Base-by-base conservation (phyloP, 108 stramenopile species). In the Epipyxis sp. region DNA sequence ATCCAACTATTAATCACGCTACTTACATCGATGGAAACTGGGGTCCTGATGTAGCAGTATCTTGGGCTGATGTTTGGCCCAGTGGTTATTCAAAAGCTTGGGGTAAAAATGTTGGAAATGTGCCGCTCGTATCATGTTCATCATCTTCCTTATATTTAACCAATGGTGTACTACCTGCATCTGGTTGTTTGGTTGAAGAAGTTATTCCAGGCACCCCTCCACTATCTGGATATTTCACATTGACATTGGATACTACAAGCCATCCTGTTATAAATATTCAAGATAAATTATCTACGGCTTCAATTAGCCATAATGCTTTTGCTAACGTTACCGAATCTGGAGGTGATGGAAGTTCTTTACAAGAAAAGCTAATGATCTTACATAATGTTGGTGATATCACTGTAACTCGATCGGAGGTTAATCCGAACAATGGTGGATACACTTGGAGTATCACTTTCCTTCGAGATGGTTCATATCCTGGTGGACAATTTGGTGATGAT, bases 101-200 rank as follows among this genome's bases (percentile, higher is more conserved):
- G 93, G 93, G 93, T 37, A 91, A 87, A 77, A 92, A 93, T 81
- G 89, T 90, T 0, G 93, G 93, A 1, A 79, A 88, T 76, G 65
- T 90, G 40, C 83, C 83, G 32, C 58, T 79, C 25, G 85, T 93
- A 6, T 69, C 68, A 2, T 94, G 93, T 77, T 78, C 86, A 76
- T 58, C 57, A 39, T 78, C 79, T 16, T 86, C 87, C 0, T 83
- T 94, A 16, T 78, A 84, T 13, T 88, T 89, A 20, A 91, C 91
- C 34, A 87, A 83, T 35, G 88, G 84, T 2, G 90, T 78, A 10
- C 79, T 89, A 27, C 85, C 88, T 13, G 80, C 85, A 30, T 80
- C 85, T 46, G 86, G 86, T 1, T 93, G 93, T 83, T 65, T 76
- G 0, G 88, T 90, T 29, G 84, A 46, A 44, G 90, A 90, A 69